A percentile compares a stretch with the other conserved stretches of the same genome.
phyloP scores from a whole-genome alignment of 2,329 filamentous ascomycete species.

The Penicillium sp. region DNA sequence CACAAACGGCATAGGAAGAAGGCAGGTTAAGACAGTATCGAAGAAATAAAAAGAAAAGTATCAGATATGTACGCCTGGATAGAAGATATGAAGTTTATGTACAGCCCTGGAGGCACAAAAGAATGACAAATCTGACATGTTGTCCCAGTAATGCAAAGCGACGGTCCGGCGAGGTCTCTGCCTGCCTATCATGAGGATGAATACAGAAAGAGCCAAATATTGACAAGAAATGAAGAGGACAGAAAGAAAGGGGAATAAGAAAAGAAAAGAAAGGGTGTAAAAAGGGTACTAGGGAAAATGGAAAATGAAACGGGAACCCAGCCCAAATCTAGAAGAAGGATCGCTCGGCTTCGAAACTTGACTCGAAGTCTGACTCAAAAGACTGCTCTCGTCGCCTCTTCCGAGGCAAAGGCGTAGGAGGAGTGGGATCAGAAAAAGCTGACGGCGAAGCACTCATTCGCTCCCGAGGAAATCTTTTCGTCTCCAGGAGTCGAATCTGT shows the following conservation, averaged over 20 bases:
- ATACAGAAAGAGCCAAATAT: background rate
- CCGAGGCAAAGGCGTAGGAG: slow-evolving; percentile 1
- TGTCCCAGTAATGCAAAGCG: background rate
- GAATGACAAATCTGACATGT: background rate
- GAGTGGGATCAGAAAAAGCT: slow-evolving; percentile 23
- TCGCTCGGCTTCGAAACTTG: background rate
- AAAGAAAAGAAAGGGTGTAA: background rate
- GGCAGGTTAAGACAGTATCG: too few species aligned
- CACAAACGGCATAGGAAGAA: too few species aligned
- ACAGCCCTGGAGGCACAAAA: too few species aligned
- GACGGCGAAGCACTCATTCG: slow-evolving; percentile 18
- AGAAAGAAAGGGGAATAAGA: background rate
- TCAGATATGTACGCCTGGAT: background rate
- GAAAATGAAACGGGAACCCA: background rate
- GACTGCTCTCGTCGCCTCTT: slow-evolving; percentile 3
- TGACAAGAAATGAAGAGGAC: background rate
- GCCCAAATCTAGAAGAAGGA: background rate
- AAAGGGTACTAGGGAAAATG: background rate
- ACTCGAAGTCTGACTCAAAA: background rate
- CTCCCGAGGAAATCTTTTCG: slow-evolving; percentile 18
- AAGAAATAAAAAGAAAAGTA: too few species aligned
- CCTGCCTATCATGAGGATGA: background rate
- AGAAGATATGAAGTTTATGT: background rate
- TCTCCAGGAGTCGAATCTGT: slow-evolving; percentile 32
- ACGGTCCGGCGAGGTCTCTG: background rate